These are phyloP conservation scores for Tetrapyrgos nigripes DNA, from an alignment of 1,284 basidiomycete species.

Conservation along the genomic window DNA sequence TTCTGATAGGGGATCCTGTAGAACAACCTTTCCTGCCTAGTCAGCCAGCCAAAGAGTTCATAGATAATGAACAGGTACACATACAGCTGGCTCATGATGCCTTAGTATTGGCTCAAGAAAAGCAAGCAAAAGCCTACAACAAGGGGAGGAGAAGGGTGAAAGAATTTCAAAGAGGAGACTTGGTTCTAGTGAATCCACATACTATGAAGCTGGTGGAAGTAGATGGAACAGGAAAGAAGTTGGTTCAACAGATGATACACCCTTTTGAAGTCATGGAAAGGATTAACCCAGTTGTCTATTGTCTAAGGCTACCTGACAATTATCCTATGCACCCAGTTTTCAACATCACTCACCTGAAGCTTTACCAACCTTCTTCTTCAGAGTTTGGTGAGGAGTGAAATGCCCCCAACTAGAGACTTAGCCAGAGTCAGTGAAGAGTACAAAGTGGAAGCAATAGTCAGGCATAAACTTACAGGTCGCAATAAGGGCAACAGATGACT, in stretches of 20 bases:
- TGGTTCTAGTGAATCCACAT: neutral
- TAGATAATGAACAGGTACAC: neutral
- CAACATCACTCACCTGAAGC: slow-evolving; percentile 7
- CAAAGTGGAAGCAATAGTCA: slow-evolving; percentile 25
- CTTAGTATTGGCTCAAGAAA: slow-evolving; percentile 1
- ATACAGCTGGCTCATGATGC: neutral
- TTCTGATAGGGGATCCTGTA: neutral
- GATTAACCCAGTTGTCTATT: slow-evolving; percentile 5
- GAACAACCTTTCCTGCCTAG: neutral
- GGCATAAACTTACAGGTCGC: neutral
- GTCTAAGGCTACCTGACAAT: neutral
- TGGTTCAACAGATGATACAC: neutral
- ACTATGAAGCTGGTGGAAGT: neutral
- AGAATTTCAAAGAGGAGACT: neutral
- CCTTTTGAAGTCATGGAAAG: slow-evolving; percentile 9
- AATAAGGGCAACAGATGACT: slow-evolving; percentile 7
- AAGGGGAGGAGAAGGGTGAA: slow-evolving; percentile 3
- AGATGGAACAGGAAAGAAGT: neutral
- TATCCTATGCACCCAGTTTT: slow-evolving; percentile 9
- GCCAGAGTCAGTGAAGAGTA: slow-evolving; percentile 20
- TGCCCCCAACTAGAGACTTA: slow-evolving; percentile 13
- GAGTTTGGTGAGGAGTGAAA: slow-evolving; percentile 14
- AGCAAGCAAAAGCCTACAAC: slow-evolving; percentile 2
- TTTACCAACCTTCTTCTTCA: neutral
- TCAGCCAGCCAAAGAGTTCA: slow-evolving; percentile 3